These are phyloP conservation scores for Citrus glauca DNA, from an alignment of 345 rosid species.

Conservation along the genomic window DNA sequence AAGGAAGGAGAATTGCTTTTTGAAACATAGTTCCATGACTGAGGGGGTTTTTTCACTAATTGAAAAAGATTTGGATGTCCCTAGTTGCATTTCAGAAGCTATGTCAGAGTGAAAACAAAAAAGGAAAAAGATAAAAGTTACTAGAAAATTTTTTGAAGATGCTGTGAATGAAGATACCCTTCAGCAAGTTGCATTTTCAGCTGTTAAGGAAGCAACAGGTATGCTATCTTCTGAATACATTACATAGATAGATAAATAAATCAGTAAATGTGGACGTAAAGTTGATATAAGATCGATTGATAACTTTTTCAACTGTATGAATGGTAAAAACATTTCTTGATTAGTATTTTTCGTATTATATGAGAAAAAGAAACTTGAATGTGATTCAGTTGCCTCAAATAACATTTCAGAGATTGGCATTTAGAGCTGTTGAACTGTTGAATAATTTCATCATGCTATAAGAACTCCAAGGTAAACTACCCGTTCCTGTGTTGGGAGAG, in stretches of 20 bases:
- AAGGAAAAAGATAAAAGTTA: conserved; percentile 32
- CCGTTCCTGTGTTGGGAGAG: neutral
- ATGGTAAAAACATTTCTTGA: neutral
- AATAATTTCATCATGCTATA: neutral
- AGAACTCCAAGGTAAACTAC: neutral
- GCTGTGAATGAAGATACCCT: conserved; percentile 33
- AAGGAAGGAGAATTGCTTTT: conserved; percentile 43
- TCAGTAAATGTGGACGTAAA: neutral
- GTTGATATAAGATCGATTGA: neutral
- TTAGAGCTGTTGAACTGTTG: neutral
- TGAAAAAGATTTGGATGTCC: conserved; percentile 46
- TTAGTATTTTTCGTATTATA: neutral
- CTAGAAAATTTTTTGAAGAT: conserved; percentile 22
- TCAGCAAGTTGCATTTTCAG: conserved; percentile 54
- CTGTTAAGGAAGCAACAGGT: conserved; percentile 60
- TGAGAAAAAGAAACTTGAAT: neutral
- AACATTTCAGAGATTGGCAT: neutral
- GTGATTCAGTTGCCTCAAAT: neutral
- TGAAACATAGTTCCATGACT: conserved; percentile 45
- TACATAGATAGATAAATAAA: neutral
- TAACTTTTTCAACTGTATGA: neutral
- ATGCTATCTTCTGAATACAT: neutral
- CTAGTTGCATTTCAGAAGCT: conserved; percentile 19
- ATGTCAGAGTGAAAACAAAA: conserved; percentile 10
- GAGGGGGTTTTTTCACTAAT: conserved; percentile 73